A percentile compares a stretch with the other conserved stretches of the same genome.
phyloP scores from a whole-genome alignment of 768 basidiomycete species.

The Asterophora lycoperdoides region DNA sequence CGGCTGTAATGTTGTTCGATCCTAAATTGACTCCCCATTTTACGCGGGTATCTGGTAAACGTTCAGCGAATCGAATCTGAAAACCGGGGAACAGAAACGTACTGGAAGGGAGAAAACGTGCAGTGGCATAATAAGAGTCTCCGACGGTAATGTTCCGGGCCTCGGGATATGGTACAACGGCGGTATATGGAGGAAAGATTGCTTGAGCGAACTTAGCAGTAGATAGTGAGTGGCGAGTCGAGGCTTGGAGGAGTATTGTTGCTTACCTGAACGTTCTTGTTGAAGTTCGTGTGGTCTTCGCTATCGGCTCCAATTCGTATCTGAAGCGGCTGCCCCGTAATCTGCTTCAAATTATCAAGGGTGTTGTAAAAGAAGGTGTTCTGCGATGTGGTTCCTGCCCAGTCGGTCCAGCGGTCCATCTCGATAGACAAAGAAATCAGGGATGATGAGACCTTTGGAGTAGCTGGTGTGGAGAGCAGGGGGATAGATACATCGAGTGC shows the following conservation, averaged over 20 bases:
- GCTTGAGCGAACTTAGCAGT: slow-evolving; percentile 25
- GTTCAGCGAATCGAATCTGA: too few relatives aligned
- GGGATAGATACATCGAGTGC: too few relatives aligned
- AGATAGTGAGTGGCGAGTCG: neutral
- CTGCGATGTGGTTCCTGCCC: slow-evolving; percentile 46
- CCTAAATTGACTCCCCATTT: slow-evolving; percentile 71
- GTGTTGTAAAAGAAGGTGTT: slow-evolving; percentile 61
- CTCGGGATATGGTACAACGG: slow-evolving; percentile 60
- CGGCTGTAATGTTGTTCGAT: slow-evolving; percentile 44
- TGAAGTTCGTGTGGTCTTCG: slow-evolving; percentile 56
- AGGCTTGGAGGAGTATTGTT: neutral
- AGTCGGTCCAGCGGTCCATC: slow-evolving; percentile 67
- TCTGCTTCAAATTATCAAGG: slow-evolving; percentile 46
- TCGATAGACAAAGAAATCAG: slow-evolving; percentile 65
- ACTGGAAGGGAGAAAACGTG: slow-evolving; percentile 17
- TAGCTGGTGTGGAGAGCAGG: slow-evolving; percentile 17
- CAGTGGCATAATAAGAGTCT: slow-evolving; percentile 43
- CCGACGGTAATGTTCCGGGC: slow-evolving; percentile 55
- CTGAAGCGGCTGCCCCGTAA: slow-evolving; percentile 49
- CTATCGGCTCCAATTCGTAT: slow-evolving; percentile 58
- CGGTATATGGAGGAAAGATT: slow-evolving; percentile 45
- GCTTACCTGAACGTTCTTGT: slow-evolving; percentile 40
- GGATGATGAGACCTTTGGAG: slow-evolving; percentile 34
- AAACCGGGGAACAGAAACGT: neutral
- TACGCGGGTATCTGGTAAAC: slow-evolving; percentile 48